These are phyloP conservation scores for Geotrichum macrosporum DNA, from an alignment of 1,139 yeast species.

Conservation along the genomic window DNA sequence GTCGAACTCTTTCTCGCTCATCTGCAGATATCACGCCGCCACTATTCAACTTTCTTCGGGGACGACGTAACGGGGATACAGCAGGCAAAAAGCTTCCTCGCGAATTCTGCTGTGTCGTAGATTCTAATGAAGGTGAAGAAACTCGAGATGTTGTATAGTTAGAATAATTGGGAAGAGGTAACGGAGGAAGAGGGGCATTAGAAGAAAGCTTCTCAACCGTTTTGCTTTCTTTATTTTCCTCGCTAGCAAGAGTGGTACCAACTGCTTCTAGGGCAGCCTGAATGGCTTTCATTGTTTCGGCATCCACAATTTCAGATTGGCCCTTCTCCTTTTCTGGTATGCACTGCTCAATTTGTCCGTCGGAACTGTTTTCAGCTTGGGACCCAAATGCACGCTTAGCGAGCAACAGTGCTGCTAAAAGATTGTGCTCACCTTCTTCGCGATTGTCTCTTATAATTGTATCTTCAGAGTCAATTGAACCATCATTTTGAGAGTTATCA, in stretches of 20 bases:
- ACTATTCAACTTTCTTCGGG: slow-evolving; percentile 15
- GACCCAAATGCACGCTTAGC: slow-evolving; percentile 42
- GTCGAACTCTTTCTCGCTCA: slow-evolving; percentile 55
- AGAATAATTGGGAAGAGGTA: slow-evolving; percentile 14
- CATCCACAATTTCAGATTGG: slow-evolving; percentile 30
- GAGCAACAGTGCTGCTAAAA: slow-evolving; percentile 41
- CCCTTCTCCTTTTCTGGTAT: slow-evolving; percentile 11
- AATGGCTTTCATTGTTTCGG: slow-evolving; percentile 40
- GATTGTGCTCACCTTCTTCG: slow-evolving; percentile 25
- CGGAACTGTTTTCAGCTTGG: slow-evolving; percentile 14
- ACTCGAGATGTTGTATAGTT: slow-evolving; percentile 1
- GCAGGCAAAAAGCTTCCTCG: not conserved
- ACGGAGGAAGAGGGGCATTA: slow-evolving; percentile 12
- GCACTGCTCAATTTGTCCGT: slow-evolving; percentile 8
- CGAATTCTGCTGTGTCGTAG: slow-evolving; percentile 5
- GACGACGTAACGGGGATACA: slow-evolving; percentile 11
- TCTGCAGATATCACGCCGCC: slow-evolving; percentile 32
- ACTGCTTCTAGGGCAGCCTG: slow-evolving; percentile 38
- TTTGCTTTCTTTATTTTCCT: slow-evolving; percentile 11
- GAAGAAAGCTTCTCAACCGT: slow-evolving; percentile 1
- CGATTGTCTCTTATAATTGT: not conserved
- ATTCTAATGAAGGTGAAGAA: slow-evolving; percentile 4
- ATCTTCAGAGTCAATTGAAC: not conserved
- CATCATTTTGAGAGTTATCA: not conserved
- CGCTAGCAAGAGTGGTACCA: slow-evolving; percentile 25